Base-by-base conservation (phyloP, 495 filamentous ascomycete species). In the Aspergillus homomorphus region DNA sequence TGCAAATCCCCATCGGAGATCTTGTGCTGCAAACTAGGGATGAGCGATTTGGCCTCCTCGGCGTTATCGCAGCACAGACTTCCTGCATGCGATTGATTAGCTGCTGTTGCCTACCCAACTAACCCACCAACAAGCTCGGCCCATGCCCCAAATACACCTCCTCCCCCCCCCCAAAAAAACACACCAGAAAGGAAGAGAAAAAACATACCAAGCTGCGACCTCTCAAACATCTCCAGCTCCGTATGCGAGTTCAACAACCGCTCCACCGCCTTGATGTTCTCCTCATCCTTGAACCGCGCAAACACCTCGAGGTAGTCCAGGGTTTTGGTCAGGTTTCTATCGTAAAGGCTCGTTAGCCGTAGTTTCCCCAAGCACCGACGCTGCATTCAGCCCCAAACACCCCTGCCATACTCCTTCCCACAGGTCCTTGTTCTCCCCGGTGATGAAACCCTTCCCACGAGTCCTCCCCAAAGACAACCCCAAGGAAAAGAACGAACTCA, bases 1-100 rank as follows among this genome's bases (percentile, higher is more conserved):
- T 96, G 87, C 62, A 98, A 67, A 62, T 96, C 90, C 12, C 86
- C 86, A 71, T 98, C 95, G 18, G 77, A 75, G 62, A 96, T 93
- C 75, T 98, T 98, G 67, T 89, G 82, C 60, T 85, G 80, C 21
- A 98, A 77, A 62, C 90, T 96, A 0, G 94, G 94, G 56, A 98
- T 96, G 46, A 98, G 80, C 9, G 90, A 96, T 79, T 96, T 96
- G 62, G 94, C 95, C 78, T 98, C 94, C 63, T 98, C 95, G 44
- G 89, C 87, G 21, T 82, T 87, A 63, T 96, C 92, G 67, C 91
- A 96, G 73, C 91, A 96, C 21, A 98, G 80, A 56, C 90, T 91
- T 6, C 90, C 93, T 95, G 62, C 15, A 14, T 45, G 1, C 23
- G 30, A 41, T 38, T 28, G 24, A 51, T 53, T 41, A 20, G 50